phyloP scores from a whole-genome alignment of 129 eudicot species.

The Artemisia argyi region DNA sequence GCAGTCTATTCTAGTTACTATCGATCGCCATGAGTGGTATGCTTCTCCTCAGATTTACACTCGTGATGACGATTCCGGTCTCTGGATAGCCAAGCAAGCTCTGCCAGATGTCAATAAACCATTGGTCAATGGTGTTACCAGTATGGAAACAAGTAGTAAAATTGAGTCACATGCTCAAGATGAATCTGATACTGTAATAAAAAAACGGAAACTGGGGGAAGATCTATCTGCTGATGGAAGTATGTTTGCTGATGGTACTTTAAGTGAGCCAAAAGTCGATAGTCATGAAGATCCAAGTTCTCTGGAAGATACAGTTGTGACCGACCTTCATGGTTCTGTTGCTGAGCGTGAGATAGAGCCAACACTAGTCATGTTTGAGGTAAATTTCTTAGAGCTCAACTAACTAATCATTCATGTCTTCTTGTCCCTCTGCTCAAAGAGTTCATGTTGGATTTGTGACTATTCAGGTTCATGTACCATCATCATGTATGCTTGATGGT shows the following conservation, averaged over 20 bases:
- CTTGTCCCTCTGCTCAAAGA: conserved; percentile 8
- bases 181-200: conserved; percentile 59
- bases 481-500: conserved; percentile 96
- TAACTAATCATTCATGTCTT: conserved; percentile 18
- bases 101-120: conserved; percentile 40
- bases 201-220: conserved; percentile 65
- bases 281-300: conserved; percentile 1
- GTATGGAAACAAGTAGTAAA: too few species aligned
- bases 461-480: conserved; percentile 79
- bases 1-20: conserved; percentile 91
- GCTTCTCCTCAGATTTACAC: conserved; percentile 85
- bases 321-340: too few species aligned
- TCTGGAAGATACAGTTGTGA: too few species aligned
- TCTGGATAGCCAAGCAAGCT: conserved; percentile 67
- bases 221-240: conserved; percentile 21
- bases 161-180: conserved; percentile 18
- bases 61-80: conserved; percentile 79
- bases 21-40: conserved; percentile 96
- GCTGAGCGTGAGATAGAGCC: too few species aligned
- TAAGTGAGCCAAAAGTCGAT: conserved; percentile 49
- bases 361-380: too few species aligned
- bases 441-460: neutral
- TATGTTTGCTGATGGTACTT: conserved; percentile 18
- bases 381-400: neutral
- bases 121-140: too few species aligned